These are phyloP conservation scores for Angomonas deanei DNA, from an alignment of 208 protist genomes.

Conservation along the genomic window DNA sequence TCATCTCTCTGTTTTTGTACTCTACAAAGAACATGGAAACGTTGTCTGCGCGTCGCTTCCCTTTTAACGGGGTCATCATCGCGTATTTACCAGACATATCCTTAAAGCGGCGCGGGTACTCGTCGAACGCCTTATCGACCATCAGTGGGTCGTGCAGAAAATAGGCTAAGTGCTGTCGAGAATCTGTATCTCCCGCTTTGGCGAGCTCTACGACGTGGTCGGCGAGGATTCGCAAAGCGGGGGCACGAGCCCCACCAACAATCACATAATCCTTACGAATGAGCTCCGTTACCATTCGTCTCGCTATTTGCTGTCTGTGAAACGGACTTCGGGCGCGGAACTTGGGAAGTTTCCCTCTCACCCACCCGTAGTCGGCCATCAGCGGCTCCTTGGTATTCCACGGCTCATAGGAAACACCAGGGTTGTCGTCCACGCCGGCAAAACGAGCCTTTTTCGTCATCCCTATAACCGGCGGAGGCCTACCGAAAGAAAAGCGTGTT, in stretches of 20 bases:
- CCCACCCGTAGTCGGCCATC: constrained; percentile 84
- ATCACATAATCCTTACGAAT: constrained; percentile 87
- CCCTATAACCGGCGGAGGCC: constrained; percentile 70
- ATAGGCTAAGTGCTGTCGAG: constrained; percentile 84
- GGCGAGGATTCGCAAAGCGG: constrained; percentile 78
- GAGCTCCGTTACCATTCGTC: constrained; percentile 88
- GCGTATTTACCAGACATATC: constrained; percentile 84
- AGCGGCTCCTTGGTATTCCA: constrained; percentile 73
- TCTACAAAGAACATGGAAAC: constrained; percentile 90
- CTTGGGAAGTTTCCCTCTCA: constrained; percentile 73
- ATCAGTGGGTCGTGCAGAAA: constrained; percentile 86
- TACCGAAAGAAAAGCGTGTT: constrained; percentile 17
- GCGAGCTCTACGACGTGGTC: constrained; percentile 87
- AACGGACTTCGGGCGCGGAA: constrained; percentile 79
- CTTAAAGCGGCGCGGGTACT: constrained; percentile 80
- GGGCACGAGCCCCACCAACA: constrained; percentile 79
- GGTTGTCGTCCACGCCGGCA: constrained; percentile 80
- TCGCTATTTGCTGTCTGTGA: constrained; percentile 82
- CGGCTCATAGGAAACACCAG: constrained; percentile 58
- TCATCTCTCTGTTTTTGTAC: constrained; percentile 86
- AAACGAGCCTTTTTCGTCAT: constrained; percentile 59
- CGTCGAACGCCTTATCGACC: constrained; percentile 91
- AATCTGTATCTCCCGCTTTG: constrained; percentile 85
- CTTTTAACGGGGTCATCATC: constrained; percentile 84
- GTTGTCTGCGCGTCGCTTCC: constrained; percentile 57